These are phyloP conservation scores for Talaromyces piceae DNA, from an alignment of 2,329 filamentous ascomycete genomes.

Conservation along the genomic window DNA sequence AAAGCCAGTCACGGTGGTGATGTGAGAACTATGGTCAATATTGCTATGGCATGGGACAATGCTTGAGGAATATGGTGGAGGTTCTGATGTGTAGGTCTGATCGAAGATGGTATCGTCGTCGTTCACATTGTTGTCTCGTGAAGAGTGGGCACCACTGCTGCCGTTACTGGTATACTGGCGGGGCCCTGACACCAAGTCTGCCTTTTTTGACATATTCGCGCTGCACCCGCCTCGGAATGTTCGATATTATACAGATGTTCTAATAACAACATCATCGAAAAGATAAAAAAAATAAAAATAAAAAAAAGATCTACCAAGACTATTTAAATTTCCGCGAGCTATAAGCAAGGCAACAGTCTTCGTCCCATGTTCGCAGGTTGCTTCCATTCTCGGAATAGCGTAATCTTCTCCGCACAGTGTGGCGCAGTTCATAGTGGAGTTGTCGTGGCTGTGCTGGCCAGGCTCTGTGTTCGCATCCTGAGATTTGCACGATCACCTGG, in stretches of 20 bases:
- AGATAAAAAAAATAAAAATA: not conserved
- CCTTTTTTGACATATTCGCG: not conserved
- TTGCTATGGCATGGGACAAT: not conserved
- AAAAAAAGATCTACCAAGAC: not conserved
- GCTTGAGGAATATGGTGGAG: conserved; percentile 13
- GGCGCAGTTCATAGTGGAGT: not conserved
- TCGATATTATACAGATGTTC: no score
- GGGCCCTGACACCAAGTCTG: conserved; percentile 1
- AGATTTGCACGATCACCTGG: no score
- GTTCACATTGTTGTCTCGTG: not conserved
- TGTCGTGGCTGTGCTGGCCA: not conserved
- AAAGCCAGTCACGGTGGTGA: not conserved
- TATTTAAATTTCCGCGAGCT: no score
- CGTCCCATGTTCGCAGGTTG: conserved; percentile 6
- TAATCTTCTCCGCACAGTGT: not conserved
- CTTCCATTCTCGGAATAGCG: conserved; percentile 3
- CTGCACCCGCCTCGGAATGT: not conserved
- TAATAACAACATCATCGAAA: no score
- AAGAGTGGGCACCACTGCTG: not conserved
- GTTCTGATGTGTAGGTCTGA: conserved; percentile 10
- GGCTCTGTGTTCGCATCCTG: no score
- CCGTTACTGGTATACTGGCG: not conserved
- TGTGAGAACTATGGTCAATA: not conserved
- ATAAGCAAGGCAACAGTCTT: no score
- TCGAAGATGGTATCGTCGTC: not conserved